Evolutionary conservation across 1,139 yeast genomes (phyloP), one percentile per base, ranked within the genome.

Genomic region (Torulaspora pretoriensis): DNA sequence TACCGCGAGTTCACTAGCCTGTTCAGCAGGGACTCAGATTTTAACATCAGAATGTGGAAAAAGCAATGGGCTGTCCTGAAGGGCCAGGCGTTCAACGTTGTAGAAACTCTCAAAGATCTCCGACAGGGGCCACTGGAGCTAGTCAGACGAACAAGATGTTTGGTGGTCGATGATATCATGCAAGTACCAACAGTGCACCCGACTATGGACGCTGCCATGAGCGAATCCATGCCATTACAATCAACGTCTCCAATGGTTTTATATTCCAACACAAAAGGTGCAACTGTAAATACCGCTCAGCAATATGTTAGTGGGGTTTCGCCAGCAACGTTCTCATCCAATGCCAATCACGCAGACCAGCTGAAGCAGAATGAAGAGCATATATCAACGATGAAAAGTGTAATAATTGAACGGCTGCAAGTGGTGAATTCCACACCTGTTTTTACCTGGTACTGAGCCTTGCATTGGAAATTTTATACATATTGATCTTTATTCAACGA

Each of bases 61-160:
- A 75, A 77, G 47, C 92, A 84, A 56, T 71, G 83, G 70, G 81
- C 87, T 0, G 83, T 83, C 1, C 56, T 84, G 55, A 83, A 83
- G 57, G 94, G 94, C 0, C 92, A 84, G 56, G 88, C 92, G 0
- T 83, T 81, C 64, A 83, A 83, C 53, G 83, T 83, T 6, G 83
- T 83, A 3, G 88, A 83, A 53, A 73, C 82, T 1, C 64, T 83
- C 43, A 79, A 78, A 54, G 65, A 71, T 34, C 70, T 72, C 1
- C 73, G 74, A 37, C 83, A 80, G 41, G 88, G 89, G 0, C 90
- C 89, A 0, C 66, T 82, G 46, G 89, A 83, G 50, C 67, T 83
- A 22, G 81, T 81, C 0, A 68, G 85, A 51, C 64, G 83, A 39
- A 76, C 78, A 14, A 69, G 82, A 42, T 68, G 81, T 34, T 59